Evolutionary conservation across 2,329 filamentous ascomycete species (phyloP), one percentile per base, ranked within the genome.

Genomic region (Cordyceps militaris): DNA sequence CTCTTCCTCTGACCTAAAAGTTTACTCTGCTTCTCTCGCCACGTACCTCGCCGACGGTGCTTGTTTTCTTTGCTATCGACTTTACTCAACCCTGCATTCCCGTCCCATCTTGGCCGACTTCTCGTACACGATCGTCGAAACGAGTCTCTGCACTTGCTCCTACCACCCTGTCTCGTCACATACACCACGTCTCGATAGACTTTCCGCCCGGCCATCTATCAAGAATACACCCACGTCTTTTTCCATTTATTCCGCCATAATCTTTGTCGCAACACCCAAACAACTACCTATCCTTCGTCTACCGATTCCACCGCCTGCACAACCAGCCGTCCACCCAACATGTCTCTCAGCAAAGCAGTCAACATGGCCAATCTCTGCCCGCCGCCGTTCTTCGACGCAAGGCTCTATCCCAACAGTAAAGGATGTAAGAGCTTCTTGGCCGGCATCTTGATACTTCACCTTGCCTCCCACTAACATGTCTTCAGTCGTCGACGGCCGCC

Each of bases 351-450:
- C n/a, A n/a, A n/a, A n/a, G n/a, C n/a, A n/a, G 24, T 30, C n/a
- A 34, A 36, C 26, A 54, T 53, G 49, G 42, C 73, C 19, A 72
- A 71, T 49, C 24, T 72, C 23, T 95, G 90, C 70, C 81, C 83
- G 16, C 63, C 78, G 53, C 90, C 90, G 5, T 93, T 94, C 67
- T 78, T 86, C 61, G 83, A 89, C 67, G 78, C 79, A 59, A 71
- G 73, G 30, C 70, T 79, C 59, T 95, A 87, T 66, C 81, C 79
- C 48, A 63, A 70, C 24, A 73, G 69, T 46, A 82, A 81, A 66
- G 89, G 89, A 72, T 89, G 88, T 92, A 82, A 70, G 83, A 76
- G 21, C 9, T 28, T 19, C 53, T 52, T 16, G 16, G 65, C 38
- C 32, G 46, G 30, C 32, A 16, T 23, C 10, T 14, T 54, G 38